Conservation (phyloP, 805 yeast genomes). For the Zygosaccharomyces bailii region DNA sequence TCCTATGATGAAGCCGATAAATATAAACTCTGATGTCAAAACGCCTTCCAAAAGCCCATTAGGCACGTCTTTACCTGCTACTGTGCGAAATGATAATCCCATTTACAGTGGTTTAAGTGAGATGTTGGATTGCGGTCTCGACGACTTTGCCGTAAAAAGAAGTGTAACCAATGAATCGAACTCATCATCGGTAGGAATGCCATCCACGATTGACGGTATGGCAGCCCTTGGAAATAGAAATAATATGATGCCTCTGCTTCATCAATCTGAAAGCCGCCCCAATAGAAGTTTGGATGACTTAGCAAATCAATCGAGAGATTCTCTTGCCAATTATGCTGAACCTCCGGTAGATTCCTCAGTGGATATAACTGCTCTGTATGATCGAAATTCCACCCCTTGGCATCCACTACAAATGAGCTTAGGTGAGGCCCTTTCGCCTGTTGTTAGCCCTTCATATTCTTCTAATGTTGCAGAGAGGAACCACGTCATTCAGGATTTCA, state of each 20-base stretch:
- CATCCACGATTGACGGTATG: slow-evolving; percentile 25
- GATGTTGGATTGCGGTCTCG: slow-evolving; percentile 16
- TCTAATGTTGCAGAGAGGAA: slow-evolving; percentile 21
- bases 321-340: slow-evolving; percentile 21
- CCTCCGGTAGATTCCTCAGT: slow-evolving; percentile 33
- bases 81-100: slow-evolving; percentile 26
- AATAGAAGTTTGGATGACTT: slow-evolving; percentile 23
- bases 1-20: slow-evolving; percentile 30
- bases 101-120: slow-evolving; percentile 29
- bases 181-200: slow-evolving; percentile 17
- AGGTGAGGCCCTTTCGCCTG: slow-evolving; percentile 15
- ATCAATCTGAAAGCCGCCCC: slow-evolving; percentile 15
- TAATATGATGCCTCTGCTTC: slow-evolving; percentile 33
- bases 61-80: slow-evolving; percentile 25
- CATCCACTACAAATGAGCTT: slow-evolving; percentile 26
- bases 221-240: slow-evolving; percentile 9
- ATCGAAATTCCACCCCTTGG: slow-evolving; percentile 28
- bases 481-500: slow-evolving; percentile 26
- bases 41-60: not conserved
- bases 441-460: slow-evolving; percentile 19
- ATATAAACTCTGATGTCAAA: slow-evolving; percentile 9
- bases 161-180: slow-evolving; percentile 7
- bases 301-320: slow-evolving; percentile 32
- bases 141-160: slow-evolving; percentile 8
- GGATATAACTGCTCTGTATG: slow-evolving; percentile 39